These are phyloP conservation scores for Dendrocalamus sinicus DNA, from an alignment of 176 grass and related monocot genomes.

Conservation along the genomic window DNA sequence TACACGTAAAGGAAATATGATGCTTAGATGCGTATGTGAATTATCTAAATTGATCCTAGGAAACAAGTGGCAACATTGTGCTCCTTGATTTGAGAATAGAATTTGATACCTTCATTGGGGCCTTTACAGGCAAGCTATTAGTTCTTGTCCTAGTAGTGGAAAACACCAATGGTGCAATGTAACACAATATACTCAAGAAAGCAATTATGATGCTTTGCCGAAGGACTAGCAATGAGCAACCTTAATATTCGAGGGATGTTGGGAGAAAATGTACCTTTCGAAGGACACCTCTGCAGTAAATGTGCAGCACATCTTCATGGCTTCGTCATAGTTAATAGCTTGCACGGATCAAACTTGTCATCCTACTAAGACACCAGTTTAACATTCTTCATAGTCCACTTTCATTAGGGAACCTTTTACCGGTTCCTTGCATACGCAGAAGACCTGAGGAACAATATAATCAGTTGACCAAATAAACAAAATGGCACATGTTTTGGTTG, in stretches of 20 bases:
- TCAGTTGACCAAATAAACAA: not conserved
- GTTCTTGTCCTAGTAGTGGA: constrained; percentile 5
- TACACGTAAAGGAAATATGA: not conserved
- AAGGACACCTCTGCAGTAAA: constrained; percentile 15
- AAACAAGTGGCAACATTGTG: constrained; percentile 23
- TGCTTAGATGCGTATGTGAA: constrained; percentile 3
- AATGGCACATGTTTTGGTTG: constrained; percentile 13
- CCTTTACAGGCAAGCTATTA: not conserved
- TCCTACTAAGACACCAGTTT: not conserved
- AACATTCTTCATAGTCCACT: constrained; percentile 15
- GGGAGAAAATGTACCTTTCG: constrained; percentile 12
- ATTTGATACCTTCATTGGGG: constrained; percentile 35
- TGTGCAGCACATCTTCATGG: not conserved
- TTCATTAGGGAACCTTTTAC: constrained; percentile 8
- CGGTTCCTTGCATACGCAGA: not conserved
- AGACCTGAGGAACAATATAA: not conserved
- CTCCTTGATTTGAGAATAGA: constrained; percentile 31
- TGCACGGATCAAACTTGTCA: not conserved
- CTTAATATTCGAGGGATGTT: constrained; percentile 17
- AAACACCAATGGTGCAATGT: constrained; percentile 9
- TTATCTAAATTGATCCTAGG: constrained; percentile 22
- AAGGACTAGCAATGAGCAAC: constrained; percentile 4
- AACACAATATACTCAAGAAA: constrained; percentile 11
- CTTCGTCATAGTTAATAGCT: not conserved
- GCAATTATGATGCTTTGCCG: not conserved